Base-by-base conservation (phyloP, 2,329 filamentous ascomycete genomes). In the Exophiala mesophila region DNA sequence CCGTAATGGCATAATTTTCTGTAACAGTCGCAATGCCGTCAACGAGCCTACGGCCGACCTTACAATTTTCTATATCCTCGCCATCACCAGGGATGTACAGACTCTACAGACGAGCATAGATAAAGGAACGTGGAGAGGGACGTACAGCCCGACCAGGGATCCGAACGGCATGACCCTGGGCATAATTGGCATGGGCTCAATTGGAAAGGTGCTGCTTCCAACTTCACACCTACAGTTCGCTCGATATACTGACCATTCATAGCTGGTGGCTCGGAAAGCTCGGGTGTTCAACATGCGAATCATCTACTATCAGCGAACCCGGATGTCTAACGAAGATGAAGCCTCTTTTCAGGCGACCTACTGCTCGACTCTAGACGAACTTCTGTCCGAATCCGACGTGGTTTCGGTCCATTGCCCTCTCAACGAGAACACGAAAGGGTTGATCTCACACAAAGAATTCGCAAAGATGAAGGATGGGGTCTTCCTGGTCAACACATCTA, bases 211-310 rank as follows among this genome's bases (percentile, higher is more conserved):
- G 17, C 6, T 33, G n/a, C n/a, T n/a, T n/a, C n/a, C n/a, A n/a
- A n/a, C n/a, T n/a, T n/a, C n/a, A n/a, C n/a, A n/a, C n/a, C n/a
- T n/a, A n/a, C n/a, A n/a, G n/a, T n/a, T n/a, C n/a, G n/a, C n/a
- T n/a, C n/a, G n/a, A n/a, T n/a, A n/a, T n/a, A n/a, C n/a, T n/a
- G n/a, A n/a, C n/a, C n/a, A n/a, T n/a, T n/a, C n/a, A n/a, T n/a
- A n/a, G n/a, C n/a, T n/a, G n/a, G n/a, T 43, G 7, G 49, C 47
- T 10, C 34, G 70, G 59, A 88, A 88, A 64, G 83, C 82, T 3
- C 72, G 77, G 40, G 83, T 73, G 0, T 89, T 94, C 59, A 84
- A 82, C 8, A 88, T 92, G 83, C 74, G 64, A 31, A 72, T 85
- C 9, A 73, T 81, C 36, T 92, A 94, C 57, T 72, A 88, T 57